phyloP scores from a whole-genome alignment of 257 asterid genomes.

The Petrea volubilis region DNA sequence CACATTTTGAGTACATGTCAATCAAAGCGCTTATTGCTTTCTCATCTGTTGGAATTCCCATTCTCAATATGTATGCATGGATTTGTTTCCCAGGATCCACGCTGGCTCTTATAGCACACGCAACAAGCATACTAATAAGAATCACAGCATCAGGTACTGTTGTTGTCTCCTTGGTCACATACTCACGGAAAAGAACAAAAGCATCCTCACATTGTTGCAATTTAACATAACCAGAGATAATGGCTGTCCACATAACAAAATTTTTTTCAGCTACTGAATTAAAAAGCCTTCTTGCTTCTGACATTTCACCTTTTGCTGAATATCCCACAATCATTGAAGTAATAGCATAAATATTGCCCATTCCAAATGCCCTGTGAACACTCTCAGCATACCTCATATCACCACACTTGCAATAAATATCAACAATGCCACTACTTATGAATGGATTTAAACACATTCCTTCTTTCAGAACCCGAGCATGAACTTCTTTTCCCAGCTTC shows the following conservation, averaged over 20 bases:
- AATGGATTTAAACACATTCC: conserved; percentile 59
- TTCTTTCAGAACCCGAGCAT: conserved; percentile 64
- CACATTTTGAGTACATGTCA: conserved; percentile 92
- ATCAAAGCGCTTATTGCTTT: conserved; percentile 57
- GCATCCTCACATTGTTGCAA: conserved; percentile 55
- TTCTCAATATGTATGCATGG: conserved; percentile 62
- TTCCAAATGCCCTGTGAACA: conserved; percentile 33
- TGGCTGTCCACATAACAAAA: conserved; percentile 69
- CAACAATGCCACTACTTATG: conserved; percentile 71
- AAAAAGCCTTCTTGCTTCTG: conserved; percentile 63
- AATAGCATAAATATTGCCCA: conserved; percentile 46
- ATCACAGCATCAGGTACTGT: conserved; percentile 52
- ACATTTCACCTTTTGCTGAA: conserved; percentile 60
- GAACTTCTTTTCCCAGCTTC: conserved; percentile 74
- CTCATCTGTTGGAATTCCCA: conserved; percentile 46
- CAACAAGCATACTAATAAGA: conserved; percentile 61
- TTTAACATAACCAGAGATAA: conserved; percentile 77
- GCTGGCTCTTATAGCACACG: conserved; percentile 62
- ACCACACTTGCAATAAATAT: conserved; percentile 74
- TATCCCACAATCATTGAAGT: conserved; percentile 78
- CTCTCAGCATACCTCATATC: conserved; percentile 58
- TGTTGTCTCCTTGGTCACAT: conserved; percentile 26
- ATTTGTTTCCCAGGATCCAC: conserved; percentile 74
- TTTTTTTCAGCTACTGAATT: conserved; percentile 60
- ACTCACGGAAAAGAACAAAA: conserved; percentile 67